Evolutionary conservation across 345 rosid species (phyloP).

Genomic region (Geranium rotundifolium): DNA sequence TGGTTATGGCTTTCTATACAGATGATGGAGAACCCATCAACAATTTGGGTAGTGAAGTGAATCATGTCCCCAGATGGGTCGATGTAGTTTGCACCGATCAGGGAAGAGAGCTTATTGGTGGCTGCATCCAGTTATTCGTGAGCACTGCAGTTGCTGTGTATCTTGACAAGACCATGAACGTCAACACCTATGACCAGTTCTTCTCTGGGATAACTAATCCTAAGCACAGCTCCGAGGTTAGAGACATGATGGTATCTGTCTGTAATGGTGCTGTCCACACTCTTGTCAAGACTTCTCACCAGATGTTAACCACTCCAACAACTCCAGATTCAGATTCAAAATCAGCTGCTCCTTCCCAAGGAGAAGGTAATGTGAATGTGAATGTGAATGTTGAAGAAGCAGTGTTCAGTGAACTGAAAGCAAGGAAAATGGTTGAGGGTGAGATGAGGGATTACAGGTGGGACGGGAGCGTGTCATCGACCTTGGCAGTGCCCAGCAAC

Average conservation of each 20-base stretch:
- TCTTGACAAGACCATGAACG: slow-evolving; percentile 59
- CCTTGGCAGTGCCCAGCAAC: slow-evolving; percentile 54
- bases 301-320: slow-evolving; percentile 22
- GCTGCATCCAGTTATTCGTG: slow-evolving; percentile 62
- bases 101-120: slow-evolving; percentile 46
- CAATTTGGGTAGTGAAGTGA: slow-evolving; percentile 5
- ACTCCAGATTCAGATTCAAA: not conserved
- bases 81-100: slow-evolving; percentile 38
- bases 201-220: slow-evolving; percentile 71
- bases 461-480: slow-evolving; percentile 45
- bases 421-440: slow-evolving; percentile 10
- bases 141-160: slow-evolving; percentile 69
- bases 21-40: slow-evolving; percentile 1
- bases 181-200: slow-evolving; percentile 52
- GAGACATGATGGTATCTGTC: slow-evolving; percentile 39
- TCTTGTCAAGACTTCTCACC: slow-evolving; percentile 57
- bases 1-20: slow-evolving; percentile 36
- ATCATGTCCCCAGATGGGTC: slow-evolving; percentile 21
- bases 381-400: slow-evolving; percentile 8
- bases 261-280: slow-evolving; percentile 54
- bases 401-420: slow-evolving; percentile 1
- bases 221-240: slow-evolving; percentile 38
- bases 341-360: not conserved
- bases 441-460: slow-evolving; percentile 20
- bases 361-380: not conserved